Evolutionary conservation across 257 asterid genomes (phyloP), one percentile per base, ranked within the genome.

Genomic region (Rauvolfia tetraphylla): DNA sequence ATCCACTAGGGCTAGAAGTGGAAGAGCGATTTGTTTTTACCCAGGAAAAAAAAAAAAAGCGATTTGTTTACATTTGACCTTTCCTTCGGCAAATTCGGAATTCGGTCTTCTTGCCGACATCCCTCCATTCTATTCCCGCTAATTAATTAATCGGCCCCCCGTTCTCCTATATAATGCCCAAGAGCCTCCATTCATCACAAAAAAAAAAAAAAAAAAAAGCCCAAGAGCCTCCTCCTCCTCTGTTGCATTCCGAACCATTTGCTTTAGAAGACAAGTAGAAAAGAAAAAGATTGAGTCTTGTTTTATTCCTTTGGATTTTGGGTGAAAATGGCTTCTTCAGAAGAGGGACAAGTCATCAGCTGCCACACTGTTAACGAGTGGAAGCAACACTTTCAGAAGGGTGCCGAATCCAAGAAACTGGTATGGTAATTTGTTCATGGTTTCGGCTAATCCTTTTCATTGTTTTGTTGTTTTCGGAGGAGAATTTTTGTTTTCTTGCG

Each of bases 281-380:
- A 2, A 14, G 22, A 29, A 59, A 57, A 66, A 25, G 27, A 14
- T 13, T 0, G 10, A 31, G 0, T 1, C 20, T 65, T 65, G 39
- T 63, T 23, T 62, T 7, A 12, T 8, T 33, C n/a, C 36, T 63
- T n/a, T 48, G 71, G 20, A 73, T 49, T n/a, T 39, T 57, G 76
- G 27, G 58, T 39, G 67, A 63, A 78, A 42, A 86, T 88, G 93
- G 87, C 91, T 39, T 18, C 85, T 17, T 25, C 85, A 51, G 96
- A 89, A 44, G 98, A 88, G 67, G 97, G 97, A 75, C 97, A 90
- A 41, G 96, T 94, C 74, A 67, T 86, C 71, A 80, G 88, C 54
- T 80, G 88, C 85, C 98, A 94, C 89, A n/a, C 83, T 76, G 77
- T 75, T 34, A 92, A 86, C 0, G 84, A 88, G 53, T 89, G 89